Percentiles rank a stretch among this genome's conserved stretches.
These are phyloP conservation scores for Nyssa sinensis DNA, from an alignment of 148 eudicot genomes.

Conservation along the genomic window DNA sequence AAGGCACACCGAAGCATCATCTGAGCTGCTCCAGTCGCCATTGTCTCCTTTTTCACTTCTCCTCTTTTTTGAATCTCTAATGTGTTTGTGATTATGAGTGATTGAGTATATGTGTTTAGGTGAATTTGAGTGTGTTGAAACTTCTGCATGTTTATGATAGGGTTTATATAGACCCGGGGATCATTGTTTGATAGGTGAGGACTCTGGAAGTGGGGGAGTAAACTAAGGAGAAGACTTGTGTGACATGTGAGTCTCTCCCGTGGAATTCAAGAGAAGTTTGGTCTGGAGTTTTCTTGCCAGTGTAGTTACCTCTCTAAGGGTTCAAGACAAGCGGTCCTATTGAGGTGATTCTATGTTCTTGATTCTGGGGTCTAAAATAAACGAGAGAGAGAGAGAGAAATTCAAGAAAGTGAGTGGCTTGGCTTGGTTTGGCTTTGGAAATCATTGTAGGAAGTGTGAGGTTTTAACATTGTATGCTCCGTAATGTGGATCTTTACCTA, in stretches of 20 bases:
- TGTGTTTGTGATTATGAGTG: neutral
- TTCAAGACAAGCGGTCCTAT: neutral
- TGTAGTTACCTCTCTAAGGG: too few relatives aligned
- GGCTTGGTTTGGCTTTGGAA: neutral
- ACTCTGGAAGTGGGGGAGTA: neutral
- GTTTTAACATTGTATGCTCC: neutral
- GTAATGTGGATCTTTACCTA: neutral
- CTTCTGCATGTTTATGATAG: neutral
- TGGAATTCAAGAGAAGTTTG: neutral
- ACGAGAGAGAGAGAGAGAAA: too few relatives aligned
- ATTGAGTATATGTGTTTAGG: neutral
- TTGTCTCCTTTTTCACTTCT: neutral
- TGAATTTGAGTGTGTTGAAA: neutral
- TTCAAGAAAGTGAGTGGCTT: too few relatives aligned
- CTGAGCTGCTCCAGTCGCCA: conserved; percentile 17
- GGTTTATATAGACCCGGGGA: conserved; percentile 1
- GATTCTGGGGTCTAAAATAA: too few relatives aligned
- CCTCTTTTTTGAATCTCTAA: neutral
- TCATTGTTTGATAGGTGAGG: neutral
- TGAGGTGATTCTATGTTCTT: neutral
- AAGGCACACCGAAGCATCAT: conserved; percentile 19
- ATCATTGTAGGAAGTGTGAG: neutral
- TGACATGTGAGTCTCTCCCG: too few relatives aligned
- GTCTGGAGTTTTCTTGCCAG: neutral
- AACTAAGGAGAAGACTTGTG: too few relatives aligned